phyloP scores from a whole-genome alignment of 805 yeast species.

The Starmera caribaea region DNA sequence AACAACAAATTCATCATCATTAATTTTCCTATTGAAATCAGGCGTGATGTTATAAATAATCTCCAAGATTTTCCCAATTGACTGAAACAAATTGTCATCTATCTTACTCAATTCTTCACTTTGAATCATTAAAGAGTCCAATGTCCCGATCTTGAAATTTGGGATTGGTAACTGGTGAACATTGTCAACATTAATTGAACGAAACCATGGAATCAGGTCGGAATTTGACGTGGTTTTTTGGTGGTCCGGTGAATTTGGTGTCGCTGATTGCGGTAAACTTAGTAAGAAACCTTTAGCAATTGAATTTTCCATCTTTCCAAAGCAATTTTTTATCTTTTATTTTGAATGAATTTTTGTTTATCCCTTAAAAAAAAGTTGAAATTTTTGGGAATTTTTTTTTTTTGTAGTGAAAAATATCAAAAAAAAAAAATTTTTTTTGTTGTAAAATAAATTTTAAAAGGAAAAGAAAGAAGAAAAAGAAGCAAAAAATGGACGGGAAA shows the following conservation, averaged over 20 bases:
- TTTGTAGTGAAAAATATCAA: too few relatives aligned
- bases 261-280: conserved; percentile 44
- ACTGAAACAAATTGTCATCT: conserved; percentile 63
- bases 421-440: too few relatives aligned
- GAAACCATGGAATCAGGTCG: too few relatives aligned
- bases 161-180: conserved; percentile 36
- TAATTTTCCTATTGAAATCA: conserved; percentile 29
- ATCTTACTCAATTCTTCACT: conserved; percentile 80
- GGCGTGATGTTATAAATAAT: conserved; percentile 44
- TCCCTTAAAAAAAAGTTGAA: too few relatives aligned
- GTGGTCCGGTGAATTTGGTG: too few relatives aligned
- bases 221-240: too few relatives aligned
- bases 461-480: too few relatives aligned
- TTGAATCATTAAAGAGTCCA: conserved; percentile 84
- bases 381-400: too few relatives aligned
- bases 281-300: conserved; percentile 40
- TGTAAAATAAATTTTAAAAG: too few relatives aligned
- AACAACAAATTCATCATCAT: conserved; percentile 43
- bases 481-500: conserved; percentile 23
- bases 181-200: too few relatives aligned
- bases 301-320: conserved; percentile 19
- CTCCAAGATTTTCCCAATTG: conserved; percentile 71
- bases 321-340: too few relatives aligned
- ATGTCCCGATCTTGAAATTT: conserved; percentile 85
- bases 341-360: too few relatives aligned